phyloP scores from a whole-genome alignment of 2,329 filamentous ascomycete species.

The Trichophyton simii region DNA sequence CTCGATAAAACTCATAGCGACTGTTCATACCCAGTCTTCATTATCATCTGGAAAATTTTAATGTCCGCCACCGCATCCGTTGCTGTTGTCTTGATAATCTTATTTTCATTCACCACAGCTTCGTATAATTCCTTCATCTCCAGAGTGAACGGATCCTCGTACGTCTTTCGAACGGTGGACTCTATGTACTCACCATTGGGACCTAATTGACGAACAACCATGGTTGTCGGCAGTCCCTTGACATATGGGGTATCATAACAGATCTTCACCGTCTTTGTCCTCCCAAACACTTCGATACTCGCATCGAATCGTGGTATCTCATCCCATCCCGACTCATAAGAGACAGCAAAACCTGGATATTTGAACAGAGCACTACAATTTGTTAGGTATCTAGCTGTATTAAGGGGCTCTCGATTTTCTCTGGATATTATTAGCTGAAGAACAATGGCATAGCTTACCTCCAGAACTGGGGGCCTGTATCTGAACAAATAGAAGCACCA shows the following conservation, averaged over 20 bases:
- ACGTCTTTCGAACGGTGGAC: conserved; percentile 33
- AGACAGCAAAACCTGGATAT: conserved; percentile 37
- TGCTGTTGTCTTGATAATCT: conserved; percentile 30
- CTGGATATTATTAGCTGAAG: background rate
- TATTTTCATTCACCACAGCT: conserved; percentile 26
- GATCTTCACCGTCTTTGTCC: conserved; percentile 42
- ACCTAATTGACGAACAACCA: conserved; percentile 35
- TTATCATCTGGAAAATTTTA: conserved; percentile 29
- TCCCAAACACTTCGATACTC: conserved; percentile 35
- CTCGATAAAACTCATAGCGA: background rate
- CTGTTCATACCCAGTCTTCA: conserved; percentile 17
- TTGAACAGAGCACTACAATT: conserved; percentile 24
- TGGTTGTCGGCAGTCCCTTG: conserved; percentile 44
- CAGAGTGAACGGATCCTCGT: conserved; percentile 36
- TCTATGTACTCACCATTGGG: conserved; percentile 29
- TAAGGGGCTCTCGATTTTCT: background rate
- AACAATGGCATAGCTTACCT: conserved; percentile 12
- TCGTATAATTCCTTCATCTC: conserved; percentile 31
- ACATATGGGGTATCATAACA: conserved; percentile 47
- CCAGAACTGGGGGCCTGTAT: conserved; percentile 23
- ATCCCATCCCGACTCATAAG: conserved; percentile 46
- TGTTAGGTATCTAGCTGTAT: conserved; percentile 8
- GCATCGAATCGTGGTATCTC: conserved; percentile 32
- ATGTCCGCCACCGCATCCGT: conserved; percentile 33
- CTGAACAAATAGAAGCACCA: conserved; percentile 25